Conservation (phyloP, 345 rosid genomes). For the Populus alba region DNA sequence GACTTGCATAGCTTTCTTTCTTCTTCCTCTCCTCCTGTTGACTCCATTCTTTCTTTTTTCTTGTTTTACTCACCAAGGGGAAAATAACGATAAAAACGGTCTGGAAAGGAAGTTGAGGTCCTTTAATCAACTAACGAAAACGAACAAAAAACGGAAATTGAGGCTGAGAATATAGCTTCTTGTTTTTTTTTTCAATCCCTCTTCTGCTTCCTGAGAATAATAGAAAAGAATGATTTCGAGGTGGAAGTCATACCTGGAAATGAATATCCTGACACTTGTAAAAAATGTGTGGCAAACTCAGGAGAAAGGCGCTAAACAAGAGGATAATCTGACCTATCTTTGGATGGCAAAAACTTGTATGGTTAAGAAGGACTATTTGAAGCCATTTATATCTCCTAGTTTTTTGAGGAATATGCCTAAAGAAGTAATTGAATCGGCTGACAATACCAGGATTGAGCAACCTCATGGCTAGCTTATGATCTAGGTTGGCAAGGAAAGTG, state of each 20-base stretch:
- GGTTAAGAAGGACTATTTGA: conserved; percentile 27
- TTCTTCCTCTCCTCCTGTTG: conserved; percentile 22
- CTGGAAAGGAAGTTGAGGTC: no score
- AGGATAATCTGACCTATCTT: conserved; percentile 14
- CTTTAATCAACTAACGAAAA: no score
- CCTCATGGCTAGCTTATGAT: no score
- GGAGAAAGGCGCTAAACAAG: conserved; percentile 21
- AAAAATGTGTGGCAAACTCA: not conserved
- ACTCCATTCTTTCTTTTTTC: not conserved
- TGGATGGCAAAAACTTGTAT: not conserved
- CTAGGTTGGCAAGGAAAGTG: not conserved
- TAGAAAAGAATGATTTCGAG: no score
- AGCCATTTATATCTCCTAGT: conserved; percentile 24
- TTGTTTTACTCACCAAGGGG: not conserved
- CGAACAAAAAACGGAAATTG: no score
- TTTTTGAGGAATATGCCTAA: conserved; percentile 4
- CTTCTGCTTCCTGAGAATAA: no score
- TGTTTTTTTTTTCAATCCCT: no score
- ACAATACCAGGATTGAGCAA: not conserved
- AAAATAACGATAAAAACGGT: no score
- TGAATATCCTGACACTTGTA: not conserved
- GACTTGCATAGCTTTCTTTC: conserved; percentile 10
- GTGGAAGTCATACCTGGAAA: no score
- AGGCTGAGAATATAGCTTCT: no score
- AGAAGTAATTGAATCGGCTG: not conserved